These are phyloP conservation scores for Scorias spongiosa DNA, from an alignment of 2,329 filamentous ascomycete species.

Conservation along the genomic window DNA sequence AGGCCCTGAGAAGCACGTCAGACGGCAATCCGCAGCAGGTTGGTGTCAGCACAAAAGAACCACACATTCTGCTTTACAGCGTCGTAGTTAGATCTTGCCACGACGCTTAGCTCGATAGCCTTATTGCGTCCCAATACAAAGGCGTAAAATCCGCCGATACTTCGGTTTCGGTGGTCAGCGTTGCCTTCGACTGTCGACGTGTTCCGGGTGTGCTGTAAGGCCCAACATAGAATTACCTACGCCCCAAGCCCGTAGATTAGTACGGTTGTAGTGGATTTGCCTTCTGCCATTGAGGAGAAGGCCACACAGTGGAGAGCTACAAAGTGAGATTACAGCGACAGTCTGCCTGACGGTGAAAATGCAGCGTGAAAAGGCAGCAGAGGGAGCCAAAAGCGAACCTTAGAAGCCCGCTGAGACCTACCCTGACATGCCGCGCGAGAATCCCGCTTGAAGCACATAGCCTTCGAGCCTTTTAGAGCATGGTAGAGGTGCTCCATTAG, in stretches of 20 bases:
- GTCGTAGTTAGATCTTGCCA: slow-evolving; percentile 32
- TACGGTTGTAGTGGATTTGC: slow-evolving; percentile 16
- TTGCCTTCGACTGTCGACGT: not conserved
- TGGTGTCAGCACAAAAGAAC: too few species aligned
- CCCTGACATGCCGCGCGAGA: not conserved
- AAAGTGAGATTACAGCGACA: not conserved
- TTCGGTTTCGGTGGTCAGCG: slow-evolving; percentile 9
- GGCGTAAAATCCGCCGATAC: slow-evolving; percentile 44
- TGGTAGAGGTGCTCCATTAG: not conserved
- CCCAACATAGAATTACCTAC: slow-evolving; percentile 22
- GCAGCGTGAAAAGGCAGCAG: not conserved
- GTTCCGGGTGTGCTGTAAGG: not conserved
- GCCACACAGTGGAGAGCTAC: too few species aligned
- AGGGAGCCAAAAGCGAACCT: not conserved
- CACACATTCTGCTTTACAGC: slow-evolving; percentile 25
- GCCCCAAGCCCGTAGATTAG: slow-evolving; percentile 40
- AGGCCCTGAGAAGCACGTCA: slow-evolving; percentile 20
- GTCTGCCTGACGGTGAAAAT: not conserved
- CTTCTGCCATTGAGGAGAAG: not conserved
- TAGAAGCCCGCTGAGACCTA: not conserved
- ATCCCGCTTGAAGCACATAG: not conserved
- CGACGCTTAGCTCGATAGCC: slow-evolving; percentile 26
- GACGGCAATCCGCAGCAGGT: not conserved
- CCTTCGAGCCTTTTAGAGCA: not conserved
- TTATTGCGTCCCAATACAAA: slow-evolving; percentile 34